Conservation (phyloP, 129 eudicot genomes). For the Glebionis coronaria region DNA sequence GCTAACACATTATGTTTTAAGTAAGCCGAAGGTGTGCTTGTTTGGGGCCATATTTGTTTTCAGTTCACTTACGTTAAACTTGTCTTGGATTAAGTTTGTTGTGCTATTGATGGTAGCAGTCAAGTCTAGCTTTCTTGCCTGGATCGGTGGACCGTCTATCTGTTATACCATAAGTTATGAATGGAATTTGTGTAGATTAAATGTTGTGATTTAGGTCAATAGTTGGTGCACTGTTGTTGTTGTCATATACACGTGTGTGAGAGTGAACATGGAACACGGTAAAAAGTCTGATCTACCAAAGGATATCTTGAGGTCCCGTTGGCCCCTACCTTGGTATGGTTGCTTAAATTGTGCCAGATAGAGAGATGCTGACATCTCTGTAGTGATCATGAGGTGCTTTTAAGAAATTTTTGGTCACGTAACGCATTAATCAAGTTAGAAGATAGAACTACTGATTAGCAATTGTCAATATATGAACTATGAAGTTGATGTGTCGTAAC, state of each 20-base stretch:
- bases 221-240: background rate
- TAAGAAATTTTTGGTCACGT: slow-evolving; percentile 3
- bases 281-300: background rate
- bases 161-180: background rate
- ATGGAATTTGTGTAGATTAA: background rate
- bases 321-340: slow-evolving; percentile 21
- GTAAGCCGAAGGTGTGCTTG: background rate
- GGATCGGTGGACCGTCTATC: too few species aligned
- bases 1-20: too few species aligned
- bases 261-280: slow-evolving; percentile 2
- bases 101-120: background rate
- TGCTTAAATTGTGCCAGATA: slow-evolving; percentile 11
- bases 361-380: background rate
- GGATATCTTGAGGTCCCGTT: background rate
- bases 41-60: background rate
- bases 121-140: too few species aligned
- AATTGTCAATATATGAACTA: background rate
- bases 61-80: background rate
- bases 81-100: slow-evolving; percentile 13
- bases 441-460: background rate
- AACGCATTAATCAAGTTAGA: slow-evolving; percentile 4
- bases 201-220: slow-evolving; percentile 7
- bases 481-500: too few species aligned
- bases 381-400: slow-evolving; percentile 2
- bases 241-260: background rate